Percentiles rank a stretch among this genome's conserved stretches.
Conservation (phyloP, 108 stramenopile species). For the Skeletonema menzelii region DNA sequence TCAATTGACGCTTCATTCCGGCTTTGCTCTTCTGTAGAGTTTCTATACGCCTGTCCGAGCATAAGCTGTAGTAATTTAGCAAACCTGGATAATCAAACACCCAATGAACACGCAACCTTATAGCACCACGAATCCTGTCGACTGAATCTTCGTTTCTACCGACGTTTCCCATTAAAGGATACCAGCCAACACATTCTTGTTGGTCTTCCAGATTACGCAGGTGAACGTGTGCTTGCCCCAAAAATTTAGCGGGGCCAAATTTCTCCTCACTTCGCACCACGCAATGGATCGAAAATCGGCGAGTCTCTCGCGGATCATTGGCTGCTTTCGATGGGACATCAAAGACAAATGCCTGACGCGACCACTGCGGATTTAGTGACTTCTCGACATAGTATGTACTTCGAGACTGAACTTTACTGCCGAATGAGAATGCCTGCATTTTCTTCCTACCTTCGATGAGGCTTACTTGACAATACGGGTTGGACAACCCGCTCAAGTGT, state of each 20-base stretch:
- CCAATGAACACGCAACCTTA: slow-evolving; percentile 85
- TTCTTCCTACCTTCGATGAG: slow-evolving; percentile 51
- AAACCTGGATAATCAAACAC: slow-evolving; percentile 65
- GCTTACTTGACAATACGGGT: slow-evolving; percentile 78
- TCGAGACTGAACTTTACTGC: slow-evolving; percentile 32
- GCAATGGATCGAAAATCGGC: slow-evolving; percentile 62
- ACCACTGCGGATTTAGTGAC: slow-evolving; percentile 80
- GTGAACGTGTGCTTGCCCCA: slow-evolving; percentile 75
- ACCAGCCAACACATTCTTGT: slow-evolving; percentile 84
- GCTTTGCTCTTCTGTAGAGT: slow-evolving; percentile 44
- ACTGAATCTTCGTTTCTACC: slow-evolving; percentile 66
- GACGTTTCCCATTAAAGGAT: slow-evolving; percentile 72
- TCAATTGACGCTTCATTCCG: slow-evolving; percentile 64
- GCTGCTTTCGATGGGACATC: slow-evolving; percentile 78
- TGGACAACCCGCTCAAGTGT: slow-evolving; percentile 64
- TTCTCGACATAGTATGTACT: slow-evolving; percentile 85
- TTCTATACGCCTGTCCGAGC: slow-evolving; percentile 58
- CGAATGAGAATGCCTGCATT: slow-evolving; percentile 45
- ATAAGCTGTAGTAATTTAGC: slow-evolving; percentile 66
- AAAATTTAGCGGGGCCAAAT: slow-evolving; percentile 56
- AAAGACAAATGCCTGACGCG: slow-evolving; percentile 80
- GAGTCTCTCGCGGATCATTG: slow-evolving; percentile 44
- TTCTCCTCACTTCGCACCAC: slow-evolving; percentile 43
- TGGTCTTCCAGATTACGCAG: slow-evolving; percentile 71
- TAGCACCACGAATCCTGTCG: slow-evolving; percentile 69